phyloP scores from a whole-genome alignment of 495 filamentous ascomycete genomes.

The Xylaria palmicola region DNA sequence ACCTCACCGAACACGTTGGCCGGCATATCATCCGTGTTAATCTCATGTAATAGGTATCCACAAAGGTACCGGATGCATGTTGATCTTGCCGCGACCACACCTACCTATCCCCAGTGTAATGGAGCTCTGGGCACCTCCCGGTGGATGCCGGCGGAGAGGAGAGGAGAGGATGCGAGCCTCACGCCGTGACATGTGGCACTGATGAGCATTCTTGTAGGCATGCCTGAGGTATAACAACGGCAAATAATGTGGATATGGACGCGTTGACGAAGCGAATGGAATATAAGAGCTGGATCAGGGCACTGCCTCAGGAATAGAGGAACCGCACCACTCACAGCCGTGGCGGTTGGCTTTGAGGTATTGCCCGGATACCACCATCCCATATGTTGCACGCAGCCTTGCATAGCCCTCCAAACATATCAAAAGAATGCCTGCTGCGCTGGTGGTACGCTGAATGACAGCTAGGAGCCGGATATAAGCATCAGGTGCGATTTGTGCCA shows the following conservation, averaged over 20 bases:
- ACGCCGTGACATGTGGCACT: slow-evolving; percentile 10
- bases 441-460: background rate
- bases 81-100: slow-evolving; percentile 10
- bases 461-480: background rate
- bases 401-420: background rate
- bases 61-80: slow-evolving; percentile 11
- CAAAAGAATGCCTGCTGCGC: background rate
- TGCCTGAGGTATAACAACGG: background rate
- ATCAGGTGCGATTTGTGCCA: background rate
- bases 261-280: background rate
- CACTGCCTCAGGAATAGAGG: background rate
- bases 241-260: background rate
- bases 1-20: background rate
- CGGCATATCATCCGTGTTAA: background rate
- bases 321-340: background rate
- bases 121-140: slow-evolving; percentile 1
- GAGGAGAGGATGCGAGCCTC: slow-evolving; percentile 15
- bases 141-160: slow-evolving; percentile 8
- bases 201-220: slow-evolving; percentile 1
- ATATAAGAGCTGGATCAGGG: background rate
- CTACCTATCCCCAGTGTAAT: slow-evolving; percentile 6
- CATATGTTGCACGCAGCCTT: background rate
- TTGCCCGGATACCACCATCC: background rate
- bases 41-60: slow-evolving; percentile 1
- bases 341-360: no score